Conservation (phyloP, 768 basidiomycete species). For the Glaciozyma martinii region DNA sequence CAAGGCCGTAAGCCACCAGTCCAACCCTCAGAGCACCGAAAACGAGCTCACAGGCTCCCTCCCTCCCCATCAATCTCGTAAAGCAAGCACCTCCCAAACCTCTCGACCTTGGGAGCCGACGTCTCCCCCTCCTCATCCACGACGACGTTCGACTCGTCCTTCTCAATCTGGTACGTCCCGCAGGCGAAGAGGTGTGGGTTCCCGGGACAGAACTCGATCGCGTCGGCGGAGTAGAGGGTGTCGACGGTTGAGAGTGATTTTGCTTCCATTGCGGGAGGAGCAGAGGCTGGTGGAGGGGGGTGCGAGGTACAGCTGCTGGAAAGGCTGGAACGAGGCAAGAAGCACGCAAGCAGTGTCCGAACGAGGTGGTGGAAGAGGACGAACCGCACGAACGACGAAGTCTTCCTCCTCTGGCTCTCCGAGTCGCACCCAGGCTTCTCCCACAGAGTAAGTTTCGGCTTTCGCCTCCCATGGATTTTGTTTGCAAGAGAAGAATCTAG, state of each 20-base stretch:
- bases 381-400: too few species aligned
- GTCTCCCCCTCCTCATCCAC: slow-evolving; percentile 25
- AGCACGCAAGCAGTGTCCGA: too few species aligned
- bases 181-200: slow-evolving; percentile 63
- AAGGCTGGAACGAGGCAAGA: too few species aligned
- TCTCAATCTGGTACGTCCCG: slow-evolving; percentile 79
- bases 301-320: too few species aligned
- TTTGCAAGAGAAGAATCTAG: too few species aligned
- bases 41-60: slow-evolving; percentile 15
- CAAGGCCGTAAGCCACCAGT: not conserved
- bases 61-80: slow-evolving; percentile 28
- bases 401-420: too few species aligned
- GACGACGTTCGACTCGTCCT: slow-evolving; percentile 37
- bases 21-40: not conserved
- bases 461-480: too few species aligned
- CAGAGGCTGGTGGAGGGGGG: too few species aligned
- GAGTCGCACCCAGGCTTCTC: too few species aligned
- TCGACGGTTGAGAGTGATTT: slow-evolving; percentile 22
- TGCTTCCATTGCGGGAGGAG: not conserved
- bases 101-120: slow-evolving; percentile 19
- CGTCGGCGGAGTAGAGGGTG: slow-evolving; percentile 39
- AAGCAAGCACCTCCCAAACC: slow-evolving; percentile 32
- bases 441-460: too few species aligned
- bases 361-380: too few species aligned
- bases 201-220: slow-evolving; percentile 81